A percentile compares a stretch with the other conserved stretches of the same genome.
Evolutionary conservation across 1,284 basidiomycete species (phyloP).

Genomic region (Anthracocystis walkeri): DNA sequence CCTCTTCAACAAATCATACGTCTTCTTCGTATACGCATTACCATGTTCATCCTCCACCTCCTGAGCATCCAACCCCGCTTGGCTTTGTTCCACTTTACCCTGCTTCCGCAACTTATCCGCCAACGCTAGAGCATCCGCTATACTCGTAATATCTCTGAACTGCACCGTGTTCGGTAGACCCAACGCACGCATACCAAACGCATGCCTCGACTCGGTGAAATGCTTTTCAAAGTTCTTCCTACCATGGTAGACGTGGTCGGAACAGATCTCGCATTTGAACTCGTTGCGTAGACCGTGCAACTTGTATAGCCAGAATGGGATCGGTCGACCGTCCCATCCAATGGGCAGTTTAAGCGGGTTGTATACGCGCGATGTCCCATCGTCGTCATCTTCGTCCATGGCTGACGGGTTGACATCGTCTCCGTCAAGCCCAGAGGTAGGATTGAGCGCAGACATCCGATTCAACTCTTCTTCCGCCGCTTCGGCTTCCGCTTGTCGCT

Average conservation of each 20-base stretch:
- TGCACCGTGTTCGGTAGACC: constrained; percentile 98
- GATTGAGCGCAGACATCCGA: constrained; percentile 34
- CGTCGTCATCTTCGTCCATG: constrained; percentile 48
- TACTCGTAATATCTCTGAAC: constrained; percentile 97
- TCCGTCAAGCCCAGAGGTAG: constrained; percentile 32
- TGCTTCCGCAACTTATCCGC: constrained; percentile 65
- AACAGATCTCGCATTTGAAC: constrained; percentile 98
- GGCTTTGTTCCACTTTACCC: constrained; percentile 41
- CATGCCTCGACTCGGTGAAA: constrained; percentile 93
- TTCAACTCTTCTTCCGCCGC: constrained; percentile 63
- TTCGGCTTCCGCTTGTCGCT: constrained; percentile 94
- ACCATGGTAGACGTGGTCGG: constrained; percentile 78
- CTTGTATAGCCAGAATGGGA: constrained; percentile 99
- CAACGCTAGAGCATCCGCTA: constrained; percentile 88
- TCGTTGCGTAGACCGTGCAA: constrained; percentile 96
- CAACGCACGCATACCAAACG: constrained; percentile 97
- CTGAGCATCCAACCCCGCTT: constrained; percentile 60
- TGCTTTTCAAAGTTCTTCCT: constrained; percentile 92
- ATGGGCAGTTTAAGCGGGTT: constrained; percentile 97
- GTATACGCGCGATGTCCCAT: constrained; percentile 86
- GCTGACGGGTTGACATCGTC: constrained; percentile 17
- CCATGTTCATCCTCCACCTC: constrained; percentile 69
- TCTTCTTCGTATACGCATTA: constrained; percentile 67
- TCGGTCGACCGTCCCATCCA: constrained; percentile 98
- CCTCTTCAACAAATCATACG: constrained; percentile 68